Evolutionary conservation across 2,329 filamentous ascomycete genomes (phyloP), one percentile per base, ranked within the genome.

Genomic region (Juglanconis oblonga): DNA sequence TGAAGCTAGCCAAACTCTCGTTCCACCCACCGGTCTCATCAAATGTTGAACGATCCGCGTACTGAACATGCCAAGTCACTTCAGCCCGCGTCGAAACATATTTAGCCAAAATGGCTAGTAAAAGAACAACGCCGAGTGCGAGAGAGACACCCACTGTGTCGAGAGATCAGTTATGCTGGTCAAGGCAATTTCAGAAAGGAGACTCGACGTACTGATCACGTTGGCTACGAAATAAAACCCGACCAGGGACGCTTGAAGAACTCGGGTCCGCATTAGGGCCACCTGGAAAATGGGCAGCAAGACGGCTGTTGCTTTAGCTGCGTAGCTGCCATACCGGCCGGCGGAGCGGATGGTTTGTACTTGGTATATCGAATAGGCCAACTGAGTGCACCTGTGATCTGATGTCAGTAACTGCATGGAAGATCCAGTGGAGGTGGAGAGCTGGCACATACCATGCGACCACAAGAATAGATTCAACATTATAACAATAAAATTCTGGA

Each of bases 401-500:
- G 6, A 35, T 52, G n/a, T 51, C 10, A 36, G 40, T n/a, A 11
- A 40, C 33, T n/a, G n/a, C 32, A 5, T 29, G 8, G 24, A 49
- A 8, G 2, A 31, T 4, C 50, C 7, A 33, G n/a, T n/a, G 13
- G n/a, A 10, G 7, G 29, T 38, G 3, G 44, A n/a, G 42, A 17
- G 14, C 5, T 24, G 24, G 24, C 24, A 62, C 68, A 54, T 68
- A 79, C 78, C 80, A 82, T 57, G 77, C 80, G 5, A 81, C 68
- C 5, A 77, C 71, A 38, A 80, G 70, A 35, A 80, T 67, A 8
- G 77, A 70, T 66, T 81, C 77, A n/a, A 78, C 77, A 67, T 79
- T 81, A 65, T 82, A 82, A 35, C 72, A 74, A 61, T 81, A 81
- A 53, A 77, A 81, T 65, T 81, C 79, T 82, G 52, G 64, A 78